Conservation (phyloP, 208 protist species). For the Balamuthia mandrillaris region DNA sequence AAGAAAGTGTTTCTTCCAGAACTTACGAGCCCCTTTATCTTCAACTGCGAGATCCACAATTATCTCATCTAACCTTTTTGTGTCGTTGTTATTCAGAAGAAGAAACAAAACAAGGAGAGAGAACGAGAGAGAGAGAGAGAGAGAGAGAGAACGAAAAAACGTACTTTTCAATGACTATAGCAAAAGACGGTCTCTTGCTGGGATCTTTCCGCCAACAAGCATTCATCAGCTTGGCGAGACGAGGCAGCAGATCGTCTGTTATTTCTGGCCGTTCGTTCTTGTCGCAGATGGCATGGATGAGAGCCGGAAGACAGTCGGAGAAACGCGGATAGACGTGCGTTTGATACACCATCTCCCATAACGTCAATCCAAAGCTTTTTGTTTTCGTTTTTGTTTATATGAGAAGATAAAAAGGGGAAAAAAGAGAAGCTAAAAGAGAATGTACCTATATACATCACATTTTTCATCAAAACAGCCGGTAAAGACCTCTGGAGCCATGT, state of each 20-base stretch:
- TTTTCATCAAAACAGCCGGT: conserved; percentile 59
- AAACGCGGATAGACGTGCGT: conserved; percentile 52
- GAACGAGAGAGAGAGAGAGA: background rate
- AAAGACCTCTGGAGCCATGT: conserved; percentile 69
- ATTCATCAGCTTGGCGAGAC: background rate
- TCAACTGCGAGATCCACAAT: conserved; percentile 10
- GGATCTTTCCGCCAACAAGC: conserved; percentile 19
- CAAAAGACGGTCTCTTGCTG: background rate
- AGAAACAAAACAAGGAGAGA: background rate
- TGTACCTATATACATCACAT: conserved; percentile 68
- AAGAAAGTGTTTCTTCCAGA: conserved; percentile 10
- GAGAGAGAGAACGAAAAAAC: too few relatives aligned
- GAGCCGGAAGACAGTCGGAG: conserved; percentile 48
- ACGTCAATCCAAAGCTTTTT: conserved; percentile 62
- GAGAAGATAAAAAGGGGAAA: too few relatives aligned
- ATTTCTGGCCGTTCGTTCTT: conserved; percentile 48
- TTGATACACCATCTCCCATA: conserved; percentile 61
- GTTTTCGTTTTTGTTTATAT: too few relatives aligned
- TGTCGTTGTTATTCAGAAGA: background rate
- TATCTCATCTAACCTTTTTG: conserved; percentile 26
- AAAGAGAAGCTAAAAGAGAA: too few relatives aligned
- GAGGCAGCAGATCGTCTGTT: conserved; percentile 14
- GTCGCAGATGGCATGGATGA: conserved; percentile 48
- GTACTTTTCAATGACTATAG: too few relatives aligned
- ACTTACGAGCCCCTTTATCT: background rate